Percentiles rank a stretch among this genome's conserved stretches.
Conservation (phyloP, 768 basidiomycete genomes). For the Podaxis mareebaensis region DNA sequence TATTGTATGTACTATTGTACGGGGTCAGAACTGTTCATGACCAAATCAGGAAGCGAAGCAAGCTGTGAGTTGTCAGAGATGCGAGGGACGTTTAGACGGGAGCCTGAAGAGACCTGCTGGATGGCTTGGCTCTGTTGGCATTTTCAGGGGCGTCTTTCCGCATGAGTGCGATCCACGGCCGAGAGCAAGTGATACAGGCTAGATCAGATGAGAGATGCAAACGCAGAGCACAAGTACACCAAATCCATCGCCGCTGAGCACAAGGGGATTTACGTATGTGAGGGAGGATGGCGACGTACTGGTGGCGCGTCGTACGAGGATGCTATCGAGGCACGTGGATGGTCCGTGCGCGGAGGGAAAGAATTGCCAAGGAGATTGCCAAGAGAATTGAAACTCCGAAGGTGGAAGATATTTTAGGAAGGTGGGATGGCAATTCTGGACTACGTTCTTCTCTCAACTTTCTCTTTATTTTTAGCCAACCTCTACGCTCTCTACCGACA, state of each 20-base stretch:
- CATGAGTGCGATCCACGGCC: slow-evolving; percentile 48
- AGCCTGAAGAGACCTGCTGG: slow-evolving; percentile 23
- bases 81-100: not conserved
- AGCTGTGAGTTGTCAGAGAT: slow-evolving; percentile 1
- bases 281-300: not conserved
- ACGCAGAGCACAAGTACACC: slow-evolving; percentile 28
- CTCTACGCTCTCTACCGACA: slow-evolving; percentile 7
- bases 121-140: slow-evolving; percentile 58
- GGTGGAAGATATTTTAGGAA: slow-evolving; percentile 10
- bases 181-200: not conserved
- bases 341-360: slow-evolving; percentile 21
- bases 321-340: slow-evolving; percentile 24
- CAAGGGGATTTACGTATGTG: not conserved
- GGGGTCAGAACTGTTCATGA: not conserved
- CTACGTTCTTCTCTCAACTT: slow-evolving; percentile 5
- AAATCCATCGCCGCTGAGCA: slow-evolving; percentile 47
- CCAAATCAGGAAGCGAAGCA: not conserved
- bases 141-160: slow-evolving; percentile 67
- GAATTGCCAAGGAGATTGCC: not conserved
- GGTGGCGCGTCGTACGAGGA: not conserved
- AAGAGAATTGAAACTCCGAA: slow-evolving; percentile 12
- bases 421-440: not conserved
- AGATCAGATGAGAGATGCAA: slow-evolving; percentile 2
- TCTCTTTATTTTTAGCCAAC: slow-evolving; percentile 14
- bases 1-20: not conserved